Conservation (phyloP, 2,329 filamentous ascomycete genomes). For the Knufia fluminis region DNA sequence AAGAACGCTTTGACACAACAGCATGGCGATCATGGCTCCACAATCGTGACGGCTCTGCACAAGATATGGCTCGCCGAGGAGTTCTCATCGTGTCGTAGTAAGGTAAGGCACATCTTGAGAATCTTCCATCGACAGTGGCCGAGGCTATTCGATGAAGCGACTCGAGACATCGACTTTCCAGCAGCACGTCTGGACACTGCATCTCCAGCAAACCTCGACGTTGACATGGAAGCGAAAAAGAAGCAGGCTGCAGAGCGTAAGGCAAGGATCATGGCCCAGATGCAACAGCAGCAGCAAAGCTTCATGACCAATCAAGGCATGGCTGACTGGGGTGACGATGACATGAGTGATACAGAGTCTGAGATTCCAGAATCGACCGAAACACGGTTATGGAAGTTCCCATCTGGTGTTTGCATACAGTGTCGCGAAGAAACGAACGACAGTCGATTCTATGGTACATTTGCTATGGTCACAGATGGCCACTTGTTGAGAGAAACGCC, state of each 20-base stretch:
- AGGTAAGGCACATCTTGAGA: constrained; percentile 73
- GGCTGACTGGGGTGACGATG: constrained; percentile 80
- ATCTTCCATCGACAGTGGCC: constrained; percentile 78
- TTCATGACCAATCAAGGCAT: constrained; percentile 84
- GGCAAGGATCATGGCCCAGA: constrained; percentile 92
- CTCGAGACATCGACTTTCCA: constrained; percentile 50
- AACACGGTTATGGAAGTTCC: constrained; percentile 79
- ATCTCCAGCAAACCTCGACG: constrained; percentile 61
- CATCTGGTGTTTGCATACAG: constrained; percentile 83
- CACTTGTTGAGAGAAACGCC: constrained; percentile 80
- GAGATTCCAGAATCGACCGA: constrained; percentile 45
- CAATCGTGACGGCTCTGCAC: constrained; percentile 45
- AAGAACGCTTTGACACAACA: constrained; percentile 53
- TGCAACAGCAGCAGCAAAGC: constrained; percentile 92
- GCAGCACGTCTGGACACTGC: constrained; percentile 72
- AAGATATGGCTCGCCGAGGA: constrained; percentile 55
- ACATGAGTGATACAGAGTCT: constrained; percentile 56
- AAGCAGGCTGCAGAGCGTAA: constrained; percentile 81
- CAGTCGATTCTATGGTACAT: constrained; percentile 79
- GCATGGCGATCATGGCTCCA: constrained; percentile 39
- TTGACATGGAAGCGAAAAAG: constrained; percentile 69
- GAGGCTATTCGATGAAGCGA: constrained; percentile 59
- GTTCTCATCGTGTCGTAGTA: constrained; percentile 73
- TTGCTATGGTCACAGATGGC: constrained; percentile 80
- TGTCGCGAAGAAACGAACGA: constrained; percentile 96